phyloP scores from a whole-genome alignment of 2,329 filamentous ascomycete genomes.

The Microdochium paspali region DNA sequence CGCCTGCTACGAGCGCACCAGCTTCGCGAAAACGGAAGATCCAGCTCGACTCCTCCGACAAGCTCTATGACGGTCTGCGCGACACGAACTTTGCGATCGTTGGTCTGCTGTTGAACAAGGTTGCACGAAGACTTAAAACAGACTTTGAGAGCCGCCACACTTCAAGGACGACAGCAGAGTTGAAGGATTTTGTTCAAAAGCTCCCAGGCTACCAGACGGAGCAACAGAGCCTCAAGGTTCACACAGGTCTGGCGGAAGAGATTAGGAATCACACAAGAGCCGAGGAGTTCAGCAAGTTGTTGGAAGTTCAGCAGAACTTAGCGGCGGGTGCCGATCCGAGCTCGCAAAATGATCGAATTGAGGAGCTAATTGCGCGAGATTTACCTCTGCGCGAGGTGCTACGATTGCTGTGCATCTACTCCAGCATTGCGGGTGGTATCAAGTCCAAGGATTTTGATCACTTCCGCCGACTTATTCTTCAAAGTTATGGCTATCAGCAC shows the following conservation, averaged over 20 bases:
- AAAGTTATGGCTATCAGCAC: slow-evolving; percentile 93
- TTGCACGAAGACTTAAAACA: slow-evolving; percentile 72
- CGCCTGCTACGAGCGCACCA: slow-evolving; percentile 37
- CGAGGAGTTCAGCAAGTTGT: slow-evolving; percentile 76
- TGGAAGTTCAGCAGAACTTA: slow-evolving; percentile 94
- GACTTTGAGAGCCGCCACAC: slow-evolving; percentile 85
- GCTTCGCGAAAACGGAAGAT: slow-evolving; percentile 76
- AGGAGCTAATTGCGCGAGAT: slow-evolving; percentile 87
- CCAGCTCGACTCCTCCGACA: slow-evolving; percentile 79
- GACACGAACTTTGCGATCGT: slow-evolving; percentile 95
- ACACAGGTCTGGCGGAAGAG: slow-evolving; percentile 87
- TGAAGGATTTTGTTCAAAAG: slow-evolving; percentile 92
- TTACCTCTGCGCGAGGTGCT: slow-evolving; percentile 74
- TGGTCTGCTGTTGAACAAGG: slow-evolving; percentile 78
- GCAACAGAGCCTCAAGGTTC: slow-evolving; percentile 83
- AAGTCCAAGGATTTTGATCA: slow-evolving; percentile 81
- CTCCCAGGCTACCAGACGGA: slow-evolving; percentile 88
- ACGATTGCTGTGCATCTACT: slow-evolving; percentile 82
- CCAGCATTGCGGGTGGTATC: slow-evolving; percentile 79
- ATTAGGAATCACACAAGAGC: slow-evolving; percentile 89
- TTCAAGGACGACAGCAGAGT: slow-evolving; percentile 79
- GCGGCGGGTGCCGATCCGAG: slow-evolving; percentile 83
- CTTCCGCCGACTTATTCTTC: slow-evolving; percentile 79
- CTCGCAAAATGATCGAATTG: slow-evolving; percentile 81
- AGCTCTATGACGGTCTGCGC: slow-evolving; percentile 76